These are phyloP conservation scores for Trametes pubescens DNA, from an alignment of 1,284 basidiomycete genomes.

Conservation along the genomic window DNA sequence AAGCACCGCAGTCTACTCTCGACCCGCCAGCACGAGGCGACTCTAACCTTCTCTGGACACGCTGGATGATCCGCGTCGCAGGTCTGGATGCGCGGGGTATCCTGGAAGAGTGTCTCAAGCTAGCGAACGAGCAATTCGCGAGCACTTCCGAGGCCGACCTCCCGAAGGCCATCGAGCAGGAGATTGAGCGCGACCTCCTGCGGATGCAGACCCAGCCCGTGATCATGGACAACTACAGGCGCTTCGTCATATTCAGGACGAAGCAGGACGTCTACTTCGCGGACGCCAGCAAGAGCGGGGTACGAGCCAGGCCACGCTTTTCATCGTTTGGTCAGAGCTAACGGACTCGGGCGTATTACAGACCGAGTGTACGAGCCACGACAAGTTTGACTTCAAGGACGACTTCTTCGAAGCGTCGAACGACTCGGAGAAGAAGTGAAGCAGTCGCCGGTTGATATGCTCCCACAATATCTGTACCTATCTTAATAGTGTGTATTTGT, in stretches of 20 bases:
- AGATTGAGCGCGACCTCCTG: slow-evolving; percentile 52
- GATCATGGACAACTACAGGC: slow-evolving; percentile 64
- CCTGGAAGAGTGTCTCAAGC: slow-evolving; percentile 50
- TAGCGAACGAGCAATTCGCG: slow-evolving; percentile 49
- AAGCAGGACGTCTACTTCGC: slow-evolving; percentile 41
- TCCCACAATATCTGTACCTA: slow-evolving; percentile 7
- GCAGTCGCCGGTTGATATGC: background rate
- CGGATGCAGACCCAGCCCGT: slow-evolving; percentile 62
- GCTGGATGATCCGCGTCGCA: slow-evolving; percentile 36
- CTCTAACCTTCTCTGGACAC: slow-evolving; percentile 39
- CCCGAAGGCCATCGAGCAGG: slow-evolving; percentile 45
- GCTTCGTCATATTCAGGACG: slow-evolving; percentile 64
- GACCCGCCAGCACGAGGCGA: slow-evolving; percentile 22
- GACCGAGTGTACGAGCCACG: slow-evolving; percentile 49
- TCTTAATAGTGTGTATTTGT: background rate
- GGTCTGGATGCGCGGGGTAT: slow-evolving; percentile 45
- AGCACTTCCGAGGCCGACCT: slow-evolving; percentile 38
- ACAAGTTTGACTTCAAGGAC: slow-evolving; percentile 52
- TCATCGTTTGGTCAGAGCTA: background rate
- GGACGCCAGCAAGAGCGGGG: slow-evolving; percentile 42
- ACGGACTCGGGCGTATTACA: slow-evolving; percentile 33
- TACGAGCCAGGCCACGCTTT: slow-evolving; percentile 39
- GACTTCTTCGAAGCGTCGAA: slow-evolving; percentile 43
- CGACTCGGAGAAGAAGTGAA: slow-evolving; percentile 24
- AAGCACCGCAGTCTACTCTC: slow-evolving; percentile 48